A percentile compares a stretch with the other conserved stretches of the same genome.
These are phyloP conservation scores for Patellifolia procumbens DNA, from an alignment of 179 eudicot genomes.

Conservation along the genomic window DNA sequence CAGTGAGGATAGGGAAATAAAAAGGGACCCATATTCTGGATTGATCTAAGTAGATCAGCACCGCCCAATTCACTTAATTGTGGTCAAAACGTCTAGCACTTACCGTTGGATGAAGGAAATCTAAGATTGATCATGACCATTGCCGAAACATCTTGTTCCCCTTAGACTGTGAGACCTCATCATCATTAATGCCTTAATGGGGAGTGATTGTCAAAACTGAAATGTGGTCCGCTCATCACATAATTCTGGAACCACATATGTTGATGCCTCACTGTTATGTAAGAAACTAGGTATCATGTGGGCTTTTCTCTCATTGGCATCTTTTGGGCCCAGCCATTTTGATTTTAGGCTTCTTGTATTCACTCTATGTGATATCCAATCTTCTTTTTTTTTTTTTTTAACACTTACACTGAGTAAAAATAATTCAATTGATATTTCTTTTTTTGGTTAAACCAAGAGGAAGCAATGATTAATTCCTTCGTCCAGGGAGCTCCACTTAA, in stretches of 20 bases:
- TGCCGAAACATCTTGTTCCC: neutral
- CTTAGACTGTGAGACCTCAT: neutral
- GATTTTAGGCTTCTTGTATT: too few relatives aligned
- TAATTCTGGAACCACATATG: slow-evolving; percentile 3
- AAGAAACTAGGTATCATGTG: neutral
- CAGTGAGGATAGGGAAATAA: neutral
- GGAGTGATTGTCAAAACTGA: too few relatives aligned
- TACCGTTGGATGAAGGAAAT: slow-evolving; percentile 13
- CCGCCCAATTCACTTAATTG: neutral
- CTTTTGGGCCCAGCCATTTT: neutral
- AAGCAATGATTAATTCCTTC: too few relatives aligned
- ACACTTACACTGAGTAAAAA: too few relatives aligned
- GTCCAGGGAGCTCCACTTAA: too few relatives aligned
- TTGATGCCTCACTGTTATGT: too few relatives aligned
- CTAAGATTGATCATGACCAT: slow-evolving; percentile 1
- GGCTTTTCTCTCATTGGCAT: neutral
- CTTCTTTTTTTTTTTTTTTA: too few relatives aligned
- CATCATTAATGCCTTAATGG: too few relatives aligned
- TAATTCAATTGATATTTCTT: too few relatives aligned
- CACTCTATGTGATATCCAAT: too few relatives aligned
- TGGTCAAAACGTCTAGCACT: neutral
- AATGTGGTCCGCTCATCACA: too few relatives aligned
- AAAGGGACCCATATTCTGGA: slow-evolving; percentile 13
- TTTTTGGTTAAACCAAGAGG: too few relatives aligned
- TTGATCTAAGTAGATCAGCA: slow-evolving; percentile 8